phyloP scores from a whole-genome alignment of 2,329 filamentous ascomycete genomes.

The Cucurbitaria berberidis region DNA sequence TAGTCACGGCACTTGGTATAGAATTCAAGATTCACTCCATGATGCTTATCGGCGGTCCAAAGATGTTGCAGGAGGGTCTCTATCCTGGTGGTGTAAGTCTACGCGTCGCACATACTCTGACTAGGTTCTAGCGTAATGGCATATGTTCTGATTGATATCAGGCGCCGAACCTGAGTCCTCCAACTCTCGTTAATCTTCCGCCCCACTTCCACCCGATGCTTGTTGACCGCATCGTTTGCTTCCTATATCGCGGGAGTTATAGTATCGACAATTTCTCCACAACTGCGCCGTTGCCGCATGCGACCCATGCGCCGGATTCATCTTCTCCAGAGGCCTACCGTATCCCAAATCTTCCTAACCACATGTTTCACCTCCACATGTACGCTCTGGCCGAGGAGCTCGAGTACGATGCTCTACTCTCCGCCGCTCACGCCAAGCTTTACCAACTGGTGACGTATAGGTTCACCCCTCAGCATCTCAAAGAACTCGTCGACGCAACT shows the following conservation, averaged over 20 bases:
- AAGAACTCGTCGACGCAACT: not conserved
- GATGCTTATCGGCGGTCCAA: conserved; percentile 20
- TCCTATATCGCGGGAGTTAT: not conserved
- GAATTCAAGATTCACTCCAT: conserved; percentile 17
- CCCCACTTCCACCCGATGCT: conserved; percentile 12
- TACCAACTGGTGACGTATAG: not conserved
- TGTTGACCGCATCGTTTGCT: conserved; percentile 13
- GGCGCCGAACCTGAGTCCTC: not conserved
- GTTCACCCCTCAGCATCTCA: not conserved
- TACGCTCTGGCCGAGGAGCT: conserved; percentile 15
- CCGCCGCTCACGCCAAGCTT: conserved; percentile 5
- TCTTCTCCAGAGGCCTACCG: not conserved
- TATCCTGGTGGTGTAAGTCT: conserved; percentile 13
- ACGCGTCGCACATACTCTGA: not conserved
- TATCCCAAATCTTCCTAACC: conserved; percentile 1
- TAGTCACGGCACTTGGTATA: conserved; percentile 11
- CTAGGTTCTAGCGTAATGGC: not conserved
- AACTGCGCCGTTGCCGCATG: not conserved
- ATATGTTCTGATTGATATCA: not conserved
- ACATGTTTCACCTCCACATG: conserved; percentile 16
- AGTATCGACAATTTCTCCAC: not conserved
- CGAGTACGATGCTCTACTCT: conserved; percentile 9
- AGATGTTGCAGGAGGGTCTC: conserved; percentile 9
- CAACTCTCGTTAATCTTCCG: conserved; percentile 6
- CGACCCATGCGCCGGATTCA: not conserved